Evolutionary conservation across 495 filamentous ascomycete species (phyloP).

Genomic region (Cercophora newfieldiana): DNA sequence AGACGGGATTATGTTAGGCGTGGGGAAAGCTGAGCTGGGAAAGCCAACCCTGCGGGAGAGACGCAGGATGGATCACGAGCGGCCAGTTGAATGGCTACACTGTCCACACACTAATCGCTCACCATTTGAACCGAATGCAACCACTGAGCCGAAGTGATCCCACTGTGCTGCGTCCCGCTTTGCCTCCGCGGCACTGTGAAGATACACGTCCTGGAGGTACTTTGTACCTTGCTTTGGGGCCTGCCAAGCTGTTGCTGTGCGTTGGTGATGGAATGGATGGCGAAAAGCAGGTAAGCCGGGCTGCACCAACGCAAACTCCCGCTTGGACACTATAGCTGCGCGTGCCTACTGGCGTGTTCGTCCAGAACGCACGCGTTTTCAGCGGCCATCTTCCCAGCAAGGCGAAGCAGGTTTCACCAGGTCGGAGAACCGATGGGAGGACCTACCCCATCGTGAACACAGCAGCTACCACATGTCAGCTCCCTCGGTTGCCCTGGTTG

Average conservation of each 20-base stretch:
- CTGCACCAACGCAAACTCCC: background rate
- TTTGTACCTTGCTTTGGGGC: background rate
- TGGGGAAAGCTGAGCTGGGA: slow-evolving; percentile 25
- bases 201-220: slow-evolving; percentile 26
- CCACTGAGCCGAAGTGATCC: slow-evolving; percentile 21
- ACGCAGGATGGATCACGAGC: slow-evolving; percentile 17
- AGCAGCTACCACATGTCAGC: background rate
- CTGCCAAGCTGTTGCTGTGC: slow-evolving; percentile 1
- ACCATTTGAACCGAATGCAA: slow-evolving; percentile 29
- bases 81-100: slow-evolving; percentile 1
- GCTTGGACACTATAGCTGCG: background rate
- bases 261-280: too few species aligned
- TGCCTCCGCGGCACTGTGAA: slow-evolving; percentile 25
- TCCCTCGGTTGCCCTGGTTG: background rate
- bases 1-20: slow-evolving; percentile 28
- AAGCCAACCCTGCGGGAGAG: slow-evolving; percentile 13
- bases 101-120: slow-evolving; percentile 23
- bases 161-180: slow-evolving; percentile 21
- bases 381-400: background rate
- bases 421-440: background rate
- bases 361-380: background rate
- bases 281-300: background rate
- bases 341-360: background rate
- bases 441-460: background rate
- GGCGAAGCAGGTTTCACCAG: background rate